Evolutionary conservation across 1,139 yeast species (phyloP), one percentile per base, ranked within the genome.

Genomic region (Hanseniaspora gamundiae): DNA sequence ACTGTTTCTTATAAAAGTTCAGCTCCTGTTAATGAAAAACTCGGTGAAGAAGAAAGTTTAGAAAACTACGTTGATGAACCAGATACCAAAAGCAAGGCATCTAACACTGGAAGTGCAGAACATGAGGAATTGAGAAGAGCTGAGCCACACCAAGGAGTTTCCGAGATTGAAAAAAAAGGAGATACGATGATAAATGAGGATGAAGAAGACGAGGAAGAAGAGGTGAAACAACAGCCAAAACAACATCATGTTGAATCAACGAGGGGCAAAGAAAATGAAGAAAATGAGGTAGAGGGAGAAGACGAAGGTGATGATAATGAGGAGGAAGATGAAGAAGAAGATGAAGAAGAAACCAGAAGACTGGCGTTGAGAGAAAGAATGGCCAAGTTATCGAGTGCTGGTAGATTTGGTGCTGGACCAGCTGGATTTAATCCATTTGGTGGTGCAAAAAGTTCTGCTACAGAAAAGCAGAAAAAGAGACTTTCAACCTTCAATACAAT

Each of bases 371-470:
- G 94, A 29, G 95, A 85, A 53, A 76, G 97, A 52, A 91, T 91
- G 96, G 98, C 99, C 17, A 86, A 82, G 55, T 74, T 93, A 22
- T 84, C 97, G 0, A 95, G 95, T 13, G 80, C 94, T 59, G 93
- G 93, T 45, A 81, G 83, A 82, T 76, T 77, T 64, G 76, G 80
- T 71, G 85, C 84, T 3, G 76, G 79, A 66, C 76, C 80, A 71
- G 85, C 84, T 4, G 77, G 79, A 65, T 70, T 73, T 45, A 62
- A 73, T 52, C 80, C 80, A 42, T 66, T 72, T 61, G 46, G 24
- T 17, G 78, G 69, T 46, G 67, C 57, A 38, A 61, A 61, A 56
- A 10, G 61, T 10, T 51, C 57, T 36, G 57, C 69, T 4, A 56
- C 69, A 2, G 50, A 54, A 39, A 49, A 54, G 2, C 47, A 56